These are phyloP conservation scores for Theileria orientalis DNA, from an alignment of 169 alveolate genomes.

Conservation along the genomic window DNA sequence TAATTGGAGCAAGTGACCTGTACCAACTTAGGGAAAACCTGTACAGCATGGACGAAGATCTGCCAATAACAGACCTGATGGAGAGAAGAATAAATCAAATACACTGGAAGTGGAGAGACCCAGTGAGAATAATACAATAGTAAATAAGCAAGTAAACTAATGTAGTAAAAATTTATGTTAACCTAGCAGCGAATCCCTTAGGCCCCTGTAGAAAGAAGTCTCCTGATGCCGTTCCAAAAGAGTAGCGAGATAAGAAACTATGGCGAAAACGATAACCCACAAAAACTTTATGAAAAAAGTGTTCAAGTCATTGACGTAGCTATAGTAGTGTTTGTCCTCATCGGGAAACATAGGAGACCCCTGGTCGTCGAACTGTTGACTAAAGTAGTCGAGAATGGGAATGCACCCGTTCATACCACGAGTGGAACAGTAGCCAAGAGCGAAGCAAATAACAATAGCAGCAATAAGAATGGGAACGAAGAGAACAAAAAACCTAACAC, in stretches of 20 bases:
- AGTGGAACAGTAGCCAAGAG: conserved; percentile 26
- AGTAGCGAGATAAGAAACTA: background rate
- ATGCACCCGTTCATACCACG: conserved; percentile 23
- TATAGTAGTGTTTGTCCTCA: conserved; percentile 2
- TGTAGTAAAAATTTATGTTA: background rate
- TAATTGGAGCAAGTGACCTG: conserved; percentile 76
- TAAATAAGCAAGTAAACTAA: background rate
- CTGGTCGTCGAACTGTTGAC: background rate
- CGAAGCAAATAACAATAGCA: background rate
- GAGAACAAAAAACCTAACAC: background rate
- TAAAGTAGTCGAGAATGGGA: conserved; percentile 23
- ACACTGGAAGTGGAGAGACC: conserved; percentile 85
- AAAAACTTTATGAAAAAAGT: conserved; percentile 19
- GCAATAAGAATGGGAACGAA: background rate
- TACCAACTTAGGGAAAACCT: conserved; percentile 79
- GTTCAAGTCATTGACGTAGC: conserved; percentile 31
- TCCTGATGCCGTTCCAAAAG: conserved; percentile 14
- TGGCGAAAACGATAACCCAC: conserved; percentile 3
- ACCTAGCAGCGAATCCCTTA: background rate
- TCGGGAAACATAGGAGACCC: background rate
- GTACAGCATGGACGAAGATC: conserved; percentile 68
- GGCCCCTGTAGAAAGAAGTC: background rate
- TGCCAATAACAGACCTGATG: conserved; percentile 73
- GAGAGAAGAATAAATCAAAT: conserved; percentile 80
- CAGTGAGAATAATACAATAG: conserved; percentile 74